A percentile compares a stretch with the other conserved stretches of the same genome.
phyloP scores from a whole-genome alignment of 352 stramenopile genomes.

The Phytophthora agathidicida region DNA sequence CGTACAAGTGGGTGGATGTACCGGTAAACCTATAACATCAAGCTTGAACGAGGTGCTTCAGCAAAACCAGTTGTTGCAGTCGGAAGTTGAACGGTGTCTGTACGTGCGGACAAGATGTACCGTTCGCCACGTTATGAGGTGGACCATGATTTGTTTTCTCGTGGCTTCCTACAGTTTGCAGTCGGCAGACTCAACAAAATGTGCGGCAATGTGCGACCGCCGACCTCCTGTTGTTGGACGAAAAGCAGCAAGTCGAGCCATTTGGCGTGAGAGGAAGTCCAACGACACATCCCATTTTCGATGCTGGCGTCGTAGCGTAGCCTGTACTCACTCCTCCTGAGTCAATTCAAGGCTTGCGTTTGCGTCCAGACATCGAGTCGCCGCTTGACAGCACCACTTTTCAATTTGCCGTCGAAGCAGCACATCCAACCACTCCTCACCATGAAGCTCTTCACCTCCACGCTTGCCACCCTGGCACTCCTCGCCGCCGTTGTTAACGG shows the following conservation, averaged over 20 bases:
- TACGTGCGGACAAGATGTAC: neutral
- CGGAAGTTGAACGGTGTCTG: neutral
- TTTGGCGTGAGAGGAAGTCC: neutral
- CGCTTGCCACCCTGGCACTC: neutral
- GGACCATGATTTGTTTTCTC: neutral
- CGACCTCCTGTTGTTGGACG: too few relatives aligned
- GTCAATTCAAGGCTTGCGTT: conserved; percentile 6
- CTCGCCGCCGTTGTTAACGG: conserved; percentile 1
- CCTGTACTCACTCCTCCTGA: neutral
- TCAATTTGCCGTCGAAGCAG: neutral
- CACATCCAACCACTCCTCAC: neutral
- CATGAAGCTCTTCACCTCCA: conserved; percentile 29
- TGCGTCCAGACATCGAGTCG: too few relatives aligned
- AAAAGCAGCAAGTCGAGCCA: neutral
- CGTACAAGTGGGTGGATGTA: too few relatives aligned
- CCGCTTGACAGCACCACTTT: too few relatives aligned
- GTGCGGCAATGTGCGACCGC: too few relatives aligned
- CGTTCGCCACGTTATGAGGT: neutral
- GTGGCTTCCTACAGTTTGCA: too few relatives aligned
- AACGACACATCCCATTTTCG: conserved; percentile 17
- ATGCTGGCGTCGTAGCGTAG: too few relatives aligned
- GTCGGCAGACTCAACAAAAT: too few relatives aligned
- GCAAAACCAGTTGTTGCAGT: conserved; percentile 4
- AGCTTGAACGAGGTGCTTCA: neutral
- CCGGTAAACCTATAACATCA: too few relatives aligned